phyloP scores from a whole-genome alignment of 1,284 basidiomycete genomes.

The Malassezia brasiliensis region DNA sequence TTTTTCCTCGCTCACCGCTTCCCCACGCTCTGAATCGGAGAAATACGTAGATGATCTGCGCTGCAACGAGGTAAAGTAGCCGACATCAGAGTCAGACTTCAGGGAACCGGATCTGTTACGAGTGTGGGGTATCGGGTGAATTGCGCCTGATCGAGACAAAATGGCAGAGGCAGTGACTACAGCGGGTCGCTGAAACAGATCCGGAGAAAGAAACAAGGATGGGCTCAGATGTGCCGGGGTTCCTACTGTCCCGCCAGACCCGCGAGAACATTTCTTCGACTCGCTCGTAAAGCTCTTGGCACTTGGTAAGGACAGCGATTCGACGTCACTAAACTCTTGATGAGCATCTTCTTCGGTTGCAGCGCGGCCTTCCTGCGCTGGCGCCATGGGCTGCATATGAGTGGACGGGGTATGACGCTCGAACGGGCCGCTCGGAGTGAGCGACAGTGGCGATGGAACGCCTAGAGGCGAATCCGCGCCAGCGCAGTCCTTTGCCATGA shows the following conservation, averaged over 20 bases:
- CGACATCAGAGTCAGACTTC: background rate
- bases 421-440: background rate
- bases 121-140: slow-evolving; percentile 1
- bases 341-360: background rate
- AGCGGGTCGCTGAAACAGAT: background rate
- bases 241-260: no score
- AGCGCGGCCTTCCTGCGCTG: background rate
- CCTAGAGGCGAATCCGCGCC: background rate
- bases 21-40: background rate
- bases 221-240: background rate
- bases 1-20: background rate
- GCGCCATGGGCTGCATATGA: background rate
- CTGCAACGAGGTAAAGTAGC: background rate
- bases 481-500: background rate
- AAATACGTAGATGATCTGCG: background rate
- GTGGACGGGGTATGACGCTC: background rate
- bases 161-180: slow-evolving; percentile 7
- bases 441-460: background rate
- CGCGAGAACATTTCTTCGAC: no score
- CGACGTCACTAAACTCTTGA: background rate
- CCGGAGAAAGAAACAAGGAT: background rate
- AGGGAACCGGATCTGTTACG: background rate
- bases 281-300: background rate
- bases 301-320: slow-evolving; percentile 3
- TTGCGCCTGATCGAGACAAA: slow-evolving; percentile 6